These are phyloP conservation scores for Saccharomycopsis fodiens DNA, from an alignment of 805 yeast genomes.

Conservation along the genomic window DNA sequence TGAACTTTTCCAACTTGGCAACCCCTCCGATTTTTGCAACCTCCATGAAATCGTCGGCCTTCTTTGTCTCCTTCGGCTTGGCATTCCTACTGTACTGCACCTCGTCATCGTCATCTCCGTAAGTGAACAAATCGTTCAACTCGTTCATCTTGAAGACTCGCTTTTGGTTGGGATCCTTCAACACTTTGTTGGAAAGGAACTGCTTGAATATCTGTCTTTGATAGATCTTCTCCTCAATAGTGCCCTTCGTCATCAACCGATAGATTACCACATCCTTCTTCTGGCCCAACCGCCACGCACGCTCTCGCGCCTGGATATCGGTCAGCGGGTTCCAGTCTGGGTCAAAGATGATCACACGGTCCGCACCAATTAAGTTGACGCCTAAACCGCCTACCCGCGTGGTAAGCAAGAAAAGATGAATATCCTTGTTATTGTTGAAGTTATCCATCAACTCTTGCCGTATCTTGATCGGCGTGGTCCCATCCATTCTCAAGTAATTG, in stretches of 20 bases:
- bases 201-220: slow-evolving; percentile 97
- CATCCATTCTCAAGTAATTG: slow-evolving; percentile 83
- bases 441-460: slow-evolving; percentile 76
- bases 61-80: slow-evolving; percentile 30
- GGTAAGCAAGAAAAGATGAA: slow-evolving; percentile 69
- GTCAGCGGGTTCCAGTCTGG: slow-evolving; percentile 99
- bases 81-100: slow-evolving; percentile 35
- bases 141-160: slow-evolving; percentile 90
- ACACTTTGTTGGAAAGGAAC: slow-evolving; percentile 82
- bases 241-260: slow-evolving; percentile 86
- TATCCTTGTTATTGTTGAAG: slow-evolving; percentile 56
- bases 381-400: slow-evolving; percentile 97
- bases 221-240: slow-evolving; percentile 94
- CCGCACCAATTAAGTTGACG: slow-evolving; percentile 90
- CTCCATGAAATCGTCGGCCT: slow-evolving; percentile 57
- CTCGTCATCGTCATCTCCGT: slow-evolving; percentile 59
- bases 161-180: slow-evolving; percentile 92
- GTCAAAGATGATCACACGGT: slow-evolving; percentile 86
- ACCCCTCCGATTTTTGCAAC: slow-evolving; percentile 67
- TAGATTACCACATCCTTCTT: slow-evolving; percentile 87
- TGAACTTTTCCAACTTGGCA: slow-evolving; percentile 58
- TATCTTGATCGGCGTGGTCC: slow-evolving; percentile 70
- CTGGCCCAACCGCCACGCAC: slow-evolving; percentile 97
- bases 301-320: slow-evolving; percentile 90
- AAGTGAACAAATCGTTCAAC: slow-evolving; percentile 77